These are phyloP conservation scores for Cyclanthera cordifolia DNA, from an alignment of 306 rosid genomes.

Conservation along the genomic window DNA sequence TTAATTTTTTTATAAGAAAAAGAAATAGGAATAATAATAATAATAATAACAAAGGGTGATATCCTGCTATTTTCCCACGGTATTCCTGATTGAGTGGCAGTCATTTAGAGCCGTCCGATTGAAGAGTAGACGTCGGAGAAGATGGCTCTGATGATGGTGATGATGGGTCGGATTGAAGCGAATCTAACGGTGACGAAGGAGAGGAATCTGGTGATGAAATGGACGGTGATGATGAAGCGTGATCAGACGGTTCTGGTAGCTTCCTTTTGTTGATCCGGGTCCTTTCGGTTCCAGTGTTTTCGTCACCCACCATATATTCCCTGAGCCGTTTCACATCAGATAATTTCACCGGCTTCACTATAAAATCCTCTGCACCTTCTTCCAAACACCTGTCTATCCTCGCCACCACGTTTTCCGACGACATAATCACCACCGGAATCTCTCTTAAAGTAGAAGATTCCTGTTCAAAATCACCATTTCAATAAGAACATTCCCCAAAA, in stretches of 20 bases:
- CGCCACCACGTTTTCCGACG: slow-evolving; percentile 83
- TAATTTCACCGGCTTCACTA: slow-evolving; percentile 89
- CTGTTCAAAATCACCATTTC: slow-evolving; percentile 23
- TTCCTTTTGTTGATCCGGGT: slow-evolving; percentile 54
- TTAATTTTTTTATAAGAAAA: neutral
- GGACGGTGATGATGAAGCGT: slow-evolving; percentile 46
- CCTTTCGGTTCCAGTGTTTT: slow-evolving; percentile 16
- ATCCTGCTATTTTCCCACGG: neutral
- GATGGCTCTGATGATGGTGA: slow-evolving; percentile 32
- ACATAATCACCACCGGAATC: slow-evolving; percentile 94
- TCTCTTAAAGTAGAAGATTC: slow-evolving; percentile 61
- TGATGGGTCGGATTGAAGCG: slow-evolving; percentile 11
- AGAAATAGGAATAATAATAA: too few relatives aligned
- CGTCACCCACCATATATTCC: slow-evolving; percentile 41
- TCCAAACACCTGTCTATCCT: slow-evolving; percentile 91
- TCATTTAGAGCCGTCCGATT: slow-evolving; percentile 68
- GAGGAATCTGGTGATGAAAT: slow-evolving; percentile 25
- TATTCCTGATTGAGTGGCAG: slow-evolving; percentile 21
- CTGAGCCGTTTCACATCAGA: slow-evolving; percentile 70
- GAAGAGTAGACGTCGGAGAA: slow-evolving; percentile 48
- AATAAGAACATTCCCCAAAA: neutral
- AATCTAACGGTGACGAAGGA: slow-evolving; percentile 20
- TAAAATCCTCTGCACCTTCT: slow-evolving; percentile 95
- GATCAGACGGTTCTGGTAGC: slow-evolving; percentile 37
- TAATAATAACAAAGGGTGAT: slow-evolving; percentile 5